These are phyloP conservation scores for Kwoniella dejecticola DNA, from an alignment of 768 basidiomycete species.

Conservation along the genomic window DNA sequence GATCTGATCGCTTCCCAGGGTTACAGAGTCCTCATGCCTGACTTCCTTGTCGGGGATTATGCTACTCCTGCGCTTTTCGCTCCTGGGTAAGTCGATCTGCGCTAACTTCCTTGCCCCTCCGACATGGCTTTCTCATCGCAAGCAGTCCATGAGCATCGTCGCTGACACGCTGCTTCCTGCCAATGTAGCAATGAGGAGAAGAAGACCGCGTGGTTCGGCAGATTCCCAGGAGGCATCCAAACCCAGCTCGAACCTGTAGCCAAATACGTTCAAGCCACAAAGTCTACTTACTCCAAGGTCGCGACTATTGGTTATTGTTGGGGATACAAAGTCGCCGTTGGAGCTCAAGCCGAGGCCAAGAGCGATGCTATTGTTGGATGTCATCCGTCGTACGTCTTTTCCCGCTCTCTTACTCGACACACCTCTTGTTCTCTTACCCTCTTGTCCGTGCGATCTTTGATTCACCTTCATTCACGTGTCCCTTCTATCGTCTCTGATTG, in stretches of 20 bases:
- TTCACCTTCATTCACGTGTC: no score
- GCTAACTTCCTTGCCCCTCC: background rate
- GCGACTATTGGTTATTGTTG: conserved; percentile 50
- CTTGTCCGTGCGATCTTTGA: no score
- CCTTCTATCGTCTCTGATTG: no score
- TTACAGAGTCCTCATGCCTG: conserved; percentile 67
- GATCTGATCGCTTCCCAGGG: conserved; percentile 66
- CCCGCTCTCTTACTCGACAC: no score
- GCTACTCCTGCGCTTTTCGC: conserved; percentile 62
- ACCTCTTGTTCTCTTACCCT: no score
- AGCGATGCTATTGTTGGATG: conserved; percentile 55
- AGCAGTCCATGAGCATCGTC: conserved; percentile 43
- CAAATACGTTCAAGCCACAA: conserved; percentile 28
- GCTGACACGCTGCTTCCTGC: conserved; percentile 56
- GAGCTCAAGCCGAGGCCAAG: conserved; percentile 14
- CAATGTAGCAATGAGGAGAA: conserved; percentile 53
- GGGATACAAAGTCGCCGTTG: conserved; percentile 38
- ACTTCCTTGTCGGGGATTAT: conserved; percentile 63
- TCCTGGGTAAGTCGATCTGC: conserved; percentile 51
- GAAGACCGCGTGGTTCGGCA: conserved; percentile 59
- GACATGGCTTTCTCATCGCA: conserved; percentile 27
- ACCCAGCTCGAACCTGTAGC: conserved; percentile 18
- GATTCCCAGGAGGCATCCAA: conserved; percentile 62
- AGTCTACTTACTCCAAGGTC: conserved; percentile 25
- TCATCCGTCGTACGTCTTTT: conserved; percentile 65